phyloP scores from a whole-genome alignment of 352 stramenopile species.

The Phytopythium mirpurense region DNA sequence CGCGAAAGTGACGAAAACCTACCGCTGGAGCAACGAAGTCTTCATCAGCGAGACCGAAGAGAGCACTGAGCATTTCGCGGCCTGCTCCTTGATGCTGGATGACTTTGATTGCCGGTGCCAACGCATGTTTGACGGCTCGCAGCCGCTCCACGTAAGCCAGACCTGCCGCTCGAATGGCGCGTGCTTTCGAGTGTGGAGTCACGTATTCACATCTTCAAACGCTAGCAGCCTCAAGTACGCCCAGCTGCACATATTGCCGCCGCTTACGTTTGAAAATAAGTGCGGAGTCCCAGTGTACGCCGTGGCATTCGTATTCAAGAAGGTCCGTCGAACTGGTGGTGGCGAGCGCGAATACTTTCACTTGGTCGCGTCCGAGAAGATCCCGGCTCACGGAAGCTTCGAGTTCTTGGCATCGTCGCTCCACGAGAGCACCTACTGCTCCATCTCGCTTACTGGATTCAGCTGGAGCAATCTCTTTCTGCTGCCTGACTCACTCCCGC shows the following conservation, averaged over 20 bases:
- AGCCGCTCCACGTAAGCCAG: conserved; percentile 64
- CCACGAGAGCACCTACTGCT: conserved; percentile 71
- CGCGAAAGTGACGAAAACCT: conserved; percentile 18
- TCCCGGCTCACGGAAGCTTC: conserved; percentile 34
- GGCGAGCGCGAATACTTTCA: conserved; percentile 70
- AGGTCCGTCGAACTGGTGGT: conserved; percentile 44
- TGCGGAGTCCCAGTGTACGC: conserved; percentile 61
- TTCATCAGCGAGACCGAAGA: conserved; percentile 70
- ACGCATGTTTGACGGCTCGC: conserved; percentile 71
- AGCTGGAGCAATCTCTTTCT: conserved; percentile 78
- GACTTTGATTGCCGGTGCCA: conserved; percentile 76
- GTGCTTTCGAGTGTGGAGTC: conserved; percentile 63
- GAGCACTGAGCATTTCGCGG: conserved; percentile 46
- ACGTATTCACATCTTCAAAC: conserved; percentile 63
- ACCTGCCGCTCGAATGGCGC: conserved; percentile 65
- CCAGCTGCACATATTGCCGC: conserved; percentile 56
- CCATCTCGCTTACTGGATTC: conserved; percentile 68
- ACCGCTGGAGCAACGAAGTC: conserved; percentile 82
- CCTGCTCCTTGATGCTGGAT: conserved; percentile 59
- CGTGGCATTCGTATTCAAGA: conserved; percentile 80
- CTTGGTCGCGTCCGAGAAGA: conserved; percentile 60
- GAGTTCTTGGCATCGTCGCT: conserved; percentile 69
- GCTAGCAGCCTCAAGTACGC: conserved; percentile 61
- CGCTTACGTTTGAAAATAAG: conserved; percentile 75
- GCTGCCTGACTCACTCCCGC: conserved; percentile 29